Conservation (phyloP, 768 basidiomycete genomes). For the Phylloporus sp. region DNA sequence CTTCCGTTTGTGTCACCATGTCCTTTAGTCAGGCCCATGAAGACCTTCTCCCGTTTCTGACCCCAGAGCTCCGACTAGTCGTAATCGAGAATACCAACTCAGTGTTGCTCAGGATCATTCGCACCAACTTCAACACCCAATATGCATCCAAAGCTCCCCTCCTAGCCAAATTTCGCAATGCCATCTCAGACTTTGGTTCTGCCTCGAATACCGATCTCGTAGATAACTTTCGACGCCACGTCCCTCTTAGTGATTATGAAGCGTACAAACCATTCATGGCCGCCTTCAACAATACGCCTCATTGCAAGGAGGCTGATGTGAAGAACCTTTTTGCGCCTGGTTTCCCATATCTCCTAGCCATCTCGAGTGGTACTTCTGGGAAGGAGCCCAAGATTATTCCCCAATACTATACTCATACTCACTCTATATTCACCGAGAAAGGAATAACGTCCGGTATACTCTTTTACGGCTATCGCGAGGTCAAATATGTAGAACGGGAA, state of each 20-base stretch:
- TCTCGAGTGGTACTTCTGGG: slow-evolving; percentile 10
- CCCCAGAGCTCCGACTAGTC: neutral
- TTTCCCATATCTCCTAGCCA: slow-evolving; percentile 1
- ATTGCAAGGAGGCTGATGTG: slow-evolving; percentile 9
- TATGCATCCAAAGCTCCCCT: neutral
- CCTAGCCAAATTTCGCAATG: slow-evolving; percentile 1
- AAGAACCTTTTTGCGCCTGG: slow-evolving; percentile 13
- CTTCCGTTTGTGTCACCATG: neutral
- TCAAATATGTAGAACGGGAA: neutral
- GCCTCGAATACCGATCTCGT: neutral
- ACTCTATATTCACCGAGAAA: neutral
- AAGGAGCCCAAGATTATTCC: slow-evolving; percentile 3
- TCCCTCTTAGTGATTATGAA: slow-evolving; percentile 5
- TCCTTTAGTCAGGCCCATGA: neutral
- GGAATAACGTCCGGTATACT: neutral
- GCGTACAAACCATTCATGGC: slow-evolving; percentile 9
- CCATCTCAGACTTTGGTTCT: neutral
- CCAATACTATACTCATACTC: neutral
- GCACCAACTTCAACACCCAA: slow-evolving; percentile 1
- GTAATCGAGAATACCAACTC: neutral
- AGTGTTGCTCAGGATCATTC: neutral
- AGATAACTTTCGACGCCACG: neutral
- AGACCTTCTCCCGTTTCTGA: neutral
- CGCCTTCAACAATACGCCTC: slow-evolving; percentile 2
- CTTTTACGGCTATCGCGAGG: neutral